Percentiles rank a stretch among this genome's conserved stretches.
Conservation (phyloP, 2,329 filamentous ascomycete species). For the Alternaria sp. region DNA sequence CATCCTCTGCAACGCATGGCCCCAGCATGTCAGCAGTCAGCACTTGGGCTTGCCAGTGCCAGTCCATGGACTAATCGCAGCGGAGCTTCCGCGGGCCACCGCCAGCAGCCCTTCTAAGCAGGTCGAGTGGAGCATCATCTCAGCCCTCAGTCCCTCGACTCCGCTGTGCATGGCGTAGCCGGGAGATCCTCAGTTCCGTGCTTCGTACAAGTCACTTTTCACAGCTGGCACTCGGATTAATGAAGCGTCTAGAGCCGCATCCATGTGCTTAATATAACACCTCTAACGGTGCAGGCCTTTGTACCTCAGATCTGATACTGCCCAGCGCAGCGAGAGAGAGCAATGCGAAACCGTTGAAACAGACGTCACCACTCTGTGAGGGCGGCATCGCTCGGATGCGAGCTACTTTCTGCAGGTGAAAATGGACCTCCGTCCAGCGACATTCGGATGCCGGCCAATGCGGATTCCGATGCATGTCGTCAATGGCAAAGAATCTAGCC, state of each 20-base stretch:
- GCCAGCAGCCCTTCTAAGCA: slow-evolving; percentile 20
- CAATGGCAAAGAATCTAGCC: slow-evolving; percentile 5
- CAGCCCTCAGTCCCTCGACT: slow-evolving; percentile 8
- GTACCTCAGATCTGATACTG: not conserved
- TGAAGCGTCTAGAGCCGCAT: not conserved
- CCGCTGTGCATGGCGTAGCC: not conserved
- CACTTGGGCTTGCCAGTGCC: not conserved
- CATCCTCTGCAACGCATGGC: not conserved
- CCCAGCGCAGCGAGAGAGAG: not conserved
- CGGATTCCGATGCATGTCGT: slow-evolving; percentile 27
- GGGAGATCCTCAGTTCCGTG: not conserved
- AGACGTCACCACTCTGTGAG: not conserved
- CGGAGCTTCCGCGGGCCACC: not conserved
- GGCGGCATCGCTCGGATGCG: slow-evolving; percentile 1
- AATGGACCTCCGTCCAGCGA: not conserved
- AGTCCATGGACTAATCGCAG: not conserved
- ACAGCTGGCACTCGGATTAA: not conserved
- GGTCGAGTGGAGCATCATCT: slow-evolving; percentile 3
- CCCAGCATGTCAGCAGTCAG: not conserved
- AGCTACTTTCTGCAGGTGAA: not conserved
- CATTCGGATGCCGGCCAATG: slow-evolving; percentile 22
- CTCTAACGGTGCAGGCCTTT: not conserved
- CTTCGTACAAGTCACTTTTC: not conserved
- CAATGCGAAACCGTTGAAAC: slow-evolving; percentile 16
- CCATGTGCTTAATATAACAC: slow-evolving; percentile 7